A percentile compares a stretch with the other conserved stretches of the same genome.
phyloP scores from a whole-genome alignment of 2,329 filamentous ascomycete genomes.

The Paraphaeosphaeria sporulosa region DNA sequence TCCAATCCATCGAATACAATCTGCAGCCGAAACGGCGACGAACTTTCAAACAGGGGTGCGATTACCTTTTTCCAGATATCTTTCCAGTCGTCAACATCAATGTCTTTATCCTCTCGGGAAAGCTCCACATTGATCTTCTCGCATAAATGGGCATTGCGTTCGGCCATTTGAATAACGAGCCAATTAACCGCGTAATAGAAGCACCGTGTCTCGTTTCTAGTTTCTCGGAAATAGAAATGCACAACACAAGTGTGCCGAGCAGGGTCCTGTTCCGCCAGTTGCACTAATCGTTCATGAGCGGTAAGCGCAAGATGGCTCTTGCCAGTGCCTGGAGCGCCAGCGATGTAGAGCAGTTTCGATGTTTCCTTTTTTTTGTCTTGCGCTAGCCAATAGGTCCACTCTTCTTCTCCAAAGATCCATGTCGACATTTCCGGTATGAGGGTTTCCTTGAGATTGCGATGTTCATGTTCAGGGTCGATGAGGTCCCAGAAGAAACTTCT shows the following conservation, averaged over 20 bases:
- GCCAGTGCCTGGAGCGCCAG: slow-evolving; percentile 3
- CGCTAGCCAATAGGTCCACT: slow-evolving; percentile 3
- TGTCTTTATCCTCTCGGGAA: slow-evolving; percentile 6
- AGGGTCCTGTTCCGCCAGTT: slow-evolving; percentile 1
- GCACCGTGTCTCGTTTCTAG: slow-evolving; percentile 4
- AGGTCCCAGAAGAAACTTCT: slow-evolving; percentile 5
- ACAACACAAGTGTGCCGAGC: slow-evolving; percentile 1
- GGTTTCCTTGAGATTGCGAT: slow-evolving; percentile 2
- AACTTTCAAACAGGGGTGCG: not conserved
- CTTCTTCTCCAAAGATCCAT: slow-evolving; percentile 7
- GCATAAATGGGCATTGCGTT: not conserved
- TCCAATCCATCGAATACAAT: slow-evolving; percentile 9
- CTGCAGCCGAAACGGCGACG: not conserved
- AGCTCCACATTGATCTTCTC: slow-evolving; percentile 8
- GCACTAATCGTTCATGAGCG: slow-evolving; percentile 4
- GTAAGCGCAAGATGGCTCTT: slow-evolving; percentile 7
- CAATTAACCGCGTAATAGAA: slow-evolving; percentile 7
- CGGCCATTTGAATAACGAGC: slow-evolving; percentile 7
- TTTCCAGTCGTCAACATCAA: slow-evolving; percentile 3
- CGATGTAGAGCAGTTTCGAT: slow-evolving; percentile 7
- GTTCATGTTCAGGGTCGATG: slow-evolving; percentile 6
- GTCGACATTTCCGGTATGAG: slow-evolving; percentile 8
- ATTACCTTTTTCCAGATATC: slow-evolving; percentile 6
- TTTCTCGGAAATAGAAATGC: slow-evolving; percentile 10
- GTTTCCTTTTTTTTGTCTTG: not conserved